Conservation (phyloP, 208 protist genomes). For the Crithidia brevicula region DNA sequence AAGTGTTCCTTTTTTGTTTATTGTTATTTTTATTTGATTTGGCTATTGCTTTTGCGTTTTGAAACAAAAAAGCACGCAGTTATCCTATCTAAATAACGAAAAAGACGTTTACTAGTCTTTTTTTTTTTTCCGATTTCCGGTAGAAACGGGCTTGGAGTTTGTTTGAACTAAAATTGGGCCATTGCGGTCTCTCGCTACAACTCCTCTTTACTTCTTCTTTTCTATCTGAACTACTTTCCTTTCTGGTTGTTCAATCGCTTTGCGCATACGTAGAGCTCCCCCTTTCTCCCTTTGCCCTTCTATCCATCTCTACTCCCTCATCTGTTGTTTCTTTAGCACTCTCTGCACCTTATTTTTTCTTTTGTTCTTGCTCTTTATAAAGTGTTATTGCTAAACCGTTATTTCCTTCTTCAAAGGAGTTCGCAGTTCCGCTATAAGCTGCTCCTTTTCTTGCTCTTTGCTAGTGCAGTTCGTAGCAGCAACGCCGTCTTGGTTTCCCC, state of each 20-base stretch:
- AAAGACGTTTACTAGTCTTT: no score
- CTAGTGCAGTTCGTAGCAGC: no score
- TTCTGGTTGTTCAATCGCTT: not conserved
- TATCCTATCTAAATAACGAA: no score
- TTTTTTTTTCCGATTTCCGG: not conserved
- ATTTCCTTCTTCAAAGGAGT: not conserved
- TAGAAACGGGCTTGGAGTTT: no score
- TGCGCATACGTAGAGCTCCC: constrained; percentile 12
- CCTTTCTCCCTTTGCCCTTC: not conserved
- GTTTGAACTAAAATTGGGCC: no score
- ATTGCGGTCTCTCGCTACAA: no score
- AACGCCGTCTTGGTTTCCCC: not conserved
- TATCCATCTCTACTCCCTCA: not conserved
- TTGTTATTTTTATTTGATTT: no score
- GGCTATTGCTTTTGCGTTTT: no score
- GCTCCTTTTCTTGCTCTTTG: not conserved
- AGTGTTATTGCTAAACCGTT: no score
- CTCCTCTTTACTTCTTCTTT: constrained; percentile 3
- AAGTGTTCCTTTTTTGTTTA: not conserved
- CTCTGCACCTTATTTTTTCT: constrained; percentile 1
- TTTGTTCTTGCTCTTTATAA: constrained; percentile 1
- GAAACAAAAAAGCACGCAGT: no score
- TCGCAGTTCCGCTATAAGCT: not conserved
- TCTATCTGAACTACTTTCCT: constrained; percentile 12
- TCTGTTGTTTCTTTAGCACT: not conserved